Conservation (phyloP, 805 yeast species). For the Candida insectalens region DNA sequence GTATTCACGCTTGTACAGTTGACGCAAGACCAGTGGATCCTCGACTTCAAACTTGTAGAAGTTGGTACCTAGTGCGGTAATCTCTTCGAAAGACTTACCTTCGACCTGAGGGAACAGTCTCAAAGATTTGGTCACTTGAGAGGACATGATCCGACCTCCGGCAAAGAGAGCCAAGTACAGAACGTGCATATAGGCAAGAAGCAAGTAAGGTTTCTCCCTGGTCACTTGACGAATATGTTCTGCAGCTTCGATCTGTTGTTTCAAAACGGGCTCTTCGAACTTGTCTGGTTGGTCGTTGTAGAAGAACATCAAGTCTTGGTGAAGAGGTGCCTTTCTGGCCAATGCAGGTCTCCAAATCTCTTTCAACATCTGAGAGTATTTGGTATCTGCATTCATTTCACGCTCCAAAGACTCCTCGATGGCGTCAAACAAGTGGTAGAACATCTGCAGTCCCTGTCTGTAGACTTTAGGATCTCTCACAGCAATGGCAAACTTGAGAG, state of each 20-base stretch:
- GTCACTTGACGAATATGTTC: conserved; percentile 49
- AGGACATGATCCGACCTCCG: conserved; percentile 69
- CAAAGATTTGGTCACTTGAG: conserved; percentile 53
- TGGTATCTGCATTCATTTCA: conserved; percentile 30
- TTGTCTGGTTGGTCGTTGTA: conserved; percentile 47
- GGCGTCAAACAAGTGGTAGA: conserved; percentile 59
- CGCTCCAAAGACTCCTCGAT: conserved; percentile 43
- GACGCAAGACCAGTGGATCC: conserved; percentile 56
- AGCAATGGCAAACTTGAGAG: conserved; percentile 64
- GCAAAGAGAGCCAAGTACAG: conserved; percentile 81
- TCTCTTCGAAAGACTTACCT: conserved; percentile 56
- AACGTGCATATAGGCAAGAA: conserved; percentile 77
- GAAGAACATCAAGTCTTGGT: conserved; percentile 57
- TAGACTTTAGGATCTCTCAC: conserved; percentile 66
- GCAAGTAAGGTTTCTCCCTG: conserved; percentile 53
- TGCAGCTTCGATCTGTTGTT: conserved; percentile 52
- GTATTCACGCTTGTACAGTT: conserved; percentile 62
- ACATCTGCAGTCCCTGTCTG: conserved; percentile 72
- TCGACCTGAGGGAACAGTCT: conserved; percentile 70
- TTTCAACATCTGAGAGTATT: conserved; percentile 38
- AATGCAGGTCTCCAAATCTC: conserved; percentile 64
- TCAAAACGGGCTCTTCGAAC: conserved; percentile 47
- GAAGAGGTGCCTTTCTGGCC: conserved; percentile 47
- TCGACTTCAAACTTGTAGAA: conserved; percentile 58
- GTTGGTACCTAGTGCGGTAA: conserved; percentile 54